Evolutionary conservation across 345 rosid species (phyloP), one percentile per base, ranked within the genome.

Genomic region (Eucalyptus lansdowneana): DNA sequence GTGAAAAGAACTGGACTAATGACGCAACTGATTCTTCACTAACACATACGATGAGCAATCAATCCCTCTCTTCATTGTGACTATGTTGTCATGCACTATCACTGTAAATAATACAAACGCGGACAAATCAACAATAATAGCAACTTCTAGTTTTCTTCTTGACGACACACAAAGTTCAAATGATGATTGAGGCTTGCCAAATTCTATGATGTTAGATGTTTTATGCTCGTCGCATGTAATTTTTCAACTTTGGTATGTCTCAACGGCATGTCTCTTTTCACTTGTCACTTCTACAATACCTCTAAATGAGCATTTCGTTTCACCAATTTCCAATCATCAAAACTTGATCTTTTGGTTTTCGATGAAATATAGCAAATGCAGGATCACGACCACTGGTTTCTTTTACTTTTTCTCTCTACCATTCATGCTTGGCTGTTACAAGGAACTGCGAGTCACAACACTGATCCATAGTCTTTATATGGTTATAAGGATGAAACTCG

Each of bases 1-100:
- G 93, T 53, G 93, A 92, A 14, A 91, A 80, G 89, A 90, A 86
- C 49, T 34, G 81, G 91, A 51, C 80, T 54, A 22, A 69, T 25
- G 44, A 87, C 8, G 9, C 86, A 8, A 62, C 17, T 62, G 24
- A 58, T 45, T 44, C 88, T 60, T 65, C 89, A 34, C 44, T 24
- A 49, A 44, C 6, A 49, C 40, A 67, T 17, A 60, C 85, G 44
- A 86, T 11, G 29, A n/a, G 67, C 65, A 50, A 34, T 31, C 62
- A 37, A 53, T 53, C 88, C 44, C 17, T 86, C 47, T 53, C 40
- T 50, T 53, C 88, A 53, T 31, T 42, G 12, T 86, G 88, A 86
- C 88, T 21, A 76, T 76, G 47, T 40, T 21, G 47, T 40, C 85
- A 76, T 40, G 25, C 47, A 22, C 14, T 40, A 6, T 40, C 44